Evolutionary conservation across 176 grass and related monocot species (phyloP).

Genomic region (Zizania latifolia): DNA sequence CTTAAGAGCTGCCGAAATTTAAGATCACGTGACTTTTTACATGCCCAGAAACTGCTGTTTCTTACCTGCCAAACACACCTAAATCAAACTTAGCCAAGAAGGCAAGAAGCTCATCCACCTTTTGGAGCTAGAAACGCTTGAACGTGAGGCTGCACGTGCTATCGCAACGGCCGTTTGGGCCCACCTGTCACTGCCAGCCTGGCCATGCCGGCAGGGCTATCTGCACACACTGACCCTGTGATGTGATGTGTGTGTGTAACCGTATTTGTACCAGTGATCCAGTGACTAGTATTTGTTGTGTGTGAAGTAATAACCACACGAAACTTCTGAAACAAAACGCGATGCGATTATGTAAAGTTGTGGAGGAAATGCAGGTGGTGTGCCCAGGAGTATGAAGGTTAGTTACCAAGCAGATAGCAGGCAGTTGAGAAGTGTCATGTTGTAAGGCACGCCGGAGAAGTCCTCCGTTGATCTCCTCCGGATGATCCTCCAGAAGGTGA

Average conservation of each 20-base stretch:
- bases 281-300: background rate
- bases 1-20: no score
- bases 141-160: slow-evolving; percentile 27
- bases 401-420: slow-evolving; percentile 88
- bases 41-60: no score
- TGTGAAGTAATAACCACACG: background rate
- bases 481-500: slow-evolving; percentile 95
- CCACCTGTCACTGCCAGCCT: slow-evolving; percentile 22
- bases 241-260: background rate
- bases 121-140: background rate
- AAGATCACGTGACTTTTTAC: no score
- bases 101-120: background rate
- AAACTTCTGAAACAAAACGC: background rate
- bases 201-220: slow-evolving; percentile 13
- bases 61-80: slow-evolving; percentile 6
- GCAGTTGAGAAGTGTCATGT: slow-evolving; percentile 97
- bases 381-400: background rate
- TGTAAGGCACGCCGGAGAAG: slow-evolving; percentile 97
- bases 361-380: background rate
- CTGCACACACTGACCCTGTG: slow-evolving; percentile 1
- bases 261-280: background rate
- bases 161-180: background rate
- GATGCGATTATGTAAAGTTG: background rate
- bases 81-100: slow-evolving; percentile 7
- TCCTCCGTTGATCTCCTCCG: slow-evolving; percentile 73